Evolutionary conservation across 108 stramenopile genomes (phyloP).

Genomic region (Chaetoceros tenuissimus): DNA sequence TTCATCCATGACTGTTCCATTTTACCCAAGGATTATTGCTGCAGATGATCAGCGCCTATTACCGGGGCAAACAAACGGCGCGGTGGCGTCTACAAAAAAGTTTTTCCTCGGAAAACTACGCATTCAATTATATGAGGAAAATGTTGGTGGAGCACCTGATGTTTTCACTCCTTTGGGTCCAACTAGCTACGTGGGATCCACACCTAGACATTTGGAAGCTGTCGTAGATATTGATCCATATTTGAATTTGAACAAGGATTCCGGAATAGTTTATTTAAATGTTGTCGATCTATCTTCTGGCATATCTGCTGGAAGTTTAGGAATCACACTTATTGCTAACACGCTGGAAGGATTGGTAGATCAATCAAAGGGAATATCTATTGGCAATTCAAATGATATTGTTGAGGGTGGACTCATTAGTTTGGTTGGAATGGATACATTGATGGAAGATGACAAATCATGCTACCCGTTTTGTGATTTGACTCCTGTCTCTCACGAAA

Average conservation of each 20-base stretch:
- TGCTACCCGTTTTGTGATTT: neutral
- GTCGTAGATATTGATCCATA: neutral
- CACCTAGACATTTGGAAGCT: neutral
- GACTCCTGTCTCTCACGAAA: neutral
- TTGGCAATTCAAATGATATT: neutral
- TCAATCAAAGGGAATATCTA: neutral
- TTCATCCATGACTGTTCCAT: slow-evolving; percentile 13
- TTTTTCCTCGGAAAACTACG: neutral
- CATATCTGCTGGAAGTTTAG: neutral
- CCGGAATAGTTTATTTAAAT: neutral
- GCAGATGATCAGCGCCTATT: slow-evolving; percentile 14
- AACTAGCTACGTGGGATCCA: neutral
- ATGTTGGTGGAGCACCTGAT: neutral
- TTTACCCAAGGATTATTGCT: slow-evolving; percentile 19
- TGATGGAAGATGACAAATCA: slow-evolving; percentile 35
- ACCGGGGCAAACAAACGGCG: slow-evolving; percentile 17
- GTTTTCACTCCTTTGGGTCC: neutral
- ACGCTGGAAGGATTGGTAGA: neutral
- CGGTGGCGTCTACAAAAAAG: slow-evolving; percentile 2
- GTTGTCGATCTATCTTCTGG: neutral
- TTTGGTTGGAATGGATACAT: slow-evolving; percentile 49
- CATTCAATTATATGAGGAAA: neutral
- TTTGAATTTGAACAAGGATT: neutral
- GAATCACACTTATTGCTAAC: neutral
- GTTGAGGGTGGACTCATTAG: slow-evolving; percentile 44